Evolutionary conservation across 345 rosid species (phyloP).

Genomic region (Carallia pectinifolia): DNA sequence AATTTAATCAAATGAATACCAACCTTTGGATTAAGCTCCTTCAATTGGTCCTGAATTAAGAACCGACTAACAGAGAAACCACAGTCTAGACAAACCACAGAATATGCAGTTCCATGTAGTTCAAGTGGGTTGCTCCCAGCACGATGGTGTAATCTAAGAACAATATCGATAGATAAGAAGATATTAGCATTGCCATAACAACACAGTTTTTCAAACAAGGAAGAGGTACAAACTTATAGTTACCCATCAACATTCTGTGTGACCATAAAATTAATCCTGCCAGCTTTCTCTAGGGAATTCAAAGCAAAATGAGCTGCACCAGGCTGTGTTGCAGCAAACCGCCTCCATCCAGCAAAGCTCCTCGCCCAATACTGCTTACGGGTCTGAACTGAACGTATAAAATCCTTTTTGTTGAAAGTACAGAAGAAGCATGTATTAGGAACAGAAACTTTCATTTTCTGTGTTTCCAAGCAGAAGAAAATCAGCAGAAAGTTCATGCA

Average conservation of each 20-base stretch:
- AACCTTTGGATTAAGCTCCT: conserved; percentile 84
- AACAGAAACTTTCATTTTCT: not conserved
- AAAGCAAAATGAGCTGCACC: conserved; percentile 72
- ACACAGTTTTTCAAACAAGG: conserved; percentile 8
- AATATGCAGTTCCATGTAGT: conserved; percentile 81
- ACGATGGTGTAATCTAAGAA: conserved; percentile 74
- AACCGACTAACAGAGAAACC: conserved; percentile 56
- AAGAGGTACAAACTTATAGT: not conserved
- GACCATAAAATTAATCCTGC: conserved; percentile 60
- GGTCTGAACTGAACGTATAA: conserved; percentile 59
- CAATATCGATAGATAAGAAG: conserved; percentile 13
- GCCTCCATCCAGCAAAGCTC: conserved; percentile 97
- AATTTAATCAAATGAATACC: conserved; percentile 10
- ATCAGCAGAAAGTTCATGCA: no score
- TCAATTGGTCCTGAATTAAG: conserved; percentile 73
- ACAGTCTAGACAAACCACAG: conserved; percentile 73
- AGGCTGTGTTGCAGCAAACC: conserved; percentile 71
- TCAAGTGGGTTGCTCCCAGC: conserved; percentile 91
- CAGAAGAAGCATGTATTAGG: not conserved
- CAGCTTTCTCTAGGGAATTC: conserved; percentile 78
- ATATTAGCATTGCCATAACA: conserved; percentile 6
- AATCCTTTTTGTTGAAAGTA: conserved; percentile 47
- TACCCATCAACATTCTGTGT: conserved; percentile 96
- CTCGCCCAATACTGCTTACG: conserved; percentile 93
- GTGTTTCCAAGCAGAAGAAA: not conserved